Evolutionary conservation across 106 monocot species (phyloP), one percentile per base, ranked within the genome.

Genomic region (Iris macrosiphon): DNA sequence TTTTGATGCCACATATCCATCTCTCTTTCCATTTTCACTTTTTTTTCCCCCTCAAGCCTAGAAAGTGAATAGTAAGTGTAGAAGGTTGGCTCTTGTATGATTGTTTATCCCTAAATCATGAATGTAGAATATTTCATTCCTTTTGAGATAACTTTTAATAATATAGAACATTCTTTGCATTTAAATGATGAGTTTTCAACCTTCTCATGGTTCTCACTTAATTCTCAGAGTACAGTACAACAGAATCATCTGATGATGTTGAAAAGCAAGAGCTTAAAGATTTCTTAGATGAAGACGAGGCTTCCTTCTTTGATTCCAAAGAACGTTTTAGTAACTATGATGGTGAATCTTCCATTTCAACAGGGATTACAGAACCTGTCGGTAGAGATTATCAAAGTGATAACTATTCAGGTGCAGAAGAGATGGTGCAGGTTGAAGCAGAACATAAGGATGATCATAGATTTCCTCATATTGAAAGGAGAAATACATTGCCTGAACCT

Each of bases 221-320:
- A 15, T 40, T 31, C 30, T 51, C 84, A 90, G 89, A 85, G 43
- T 85, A 81, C 63, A 85, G 89, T 51, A 90, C 83, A 37, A 85
- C 84, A 24, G 90, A 85, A 70, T 91, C 89, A 43, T 80, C 90
- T 57, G 90, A 91, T 75, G 90, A 81, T 59, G 31, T 81, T 52
- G 90, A 72, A 47, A 91, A 81, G 52, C 85, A 81, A 78, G 90
- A 91, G 19, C n/a, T 62, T 45, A 69, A 81, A 54, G 75, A 84
- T 9, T 41, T 81, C 3, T 90, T 81, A 27, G 84, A 81, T 49
- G 78, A 84, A 60, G 90, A 85, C 52, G 74, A 81, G 0, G 23
- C 52, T 69, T 65, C 53, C 49, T 91, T 71, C 52, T 91, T 75
- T 66, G 90, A 91, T 35, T 65, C 90, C 13, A 54, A 52, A 18